A percentile compares a stretch with the other conserved stretches of the same genome.
Evolutionary conservation across 1,284 basidiomycete genomes (phyloP).

Genomic region (Omphalotus olearius): DNA sequence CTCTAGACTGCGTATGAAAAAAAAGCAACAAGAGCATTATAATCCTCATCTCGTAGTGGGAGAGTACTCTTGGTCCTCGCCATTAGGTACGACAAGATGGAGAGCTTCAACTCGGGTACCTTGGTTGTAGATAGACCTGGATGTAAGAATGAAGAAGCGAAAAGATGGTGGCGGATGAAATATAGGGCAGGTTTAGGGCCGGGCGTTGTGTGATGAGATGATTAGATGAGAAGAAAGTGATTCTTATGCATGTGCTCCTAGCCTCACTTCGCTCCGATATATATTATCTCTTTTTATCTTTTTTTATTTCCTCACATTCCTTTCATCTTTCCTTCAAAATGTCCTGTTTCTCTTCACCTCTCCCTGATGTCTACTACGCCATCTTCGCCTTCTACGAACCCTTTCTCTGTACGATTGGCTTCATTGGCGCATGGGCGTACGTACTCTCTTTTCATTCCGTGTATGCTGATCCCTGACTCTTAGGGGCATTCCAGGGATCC

Average conservation of each 20-base stretch:
- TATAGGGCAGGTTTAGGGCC: not conserved
- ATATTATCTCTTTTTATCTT: slow-evolving; percentile 9
- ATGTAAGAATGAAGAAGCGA: slow-evolving; percentile 47
- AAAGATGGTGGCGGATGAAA: slow-evolving; percentile 15
- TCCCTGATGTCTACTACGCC: slow-evolving; percentile 67
- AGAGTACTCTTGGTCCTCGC: slow-evolving; percentile 65
- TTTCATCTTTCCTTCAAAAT: slow-evolving; percentile 23
- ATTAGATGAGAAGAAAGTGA: not conserved
- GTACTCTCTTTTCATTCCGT: slow-evolving; percentile 18
- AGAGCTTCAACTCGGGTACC: slow-evolving; percentile 42
- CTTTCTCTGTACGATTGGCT: slow-evolving; percentile 55
- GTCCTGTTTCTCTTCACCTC: slow-evolving; percentile 45
- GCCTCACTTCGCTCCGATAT: not conserved
- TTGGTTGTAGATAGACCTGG: slow-evolving; percentile 47
- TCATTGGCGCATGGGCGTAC: slow-evolving; percentile 54
- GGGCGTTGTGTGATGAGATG: not conserved
- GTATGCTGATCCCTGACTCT: slow-evolving; percentile 10
- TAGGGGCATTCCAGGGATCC: slow-evolving; percentile 44
- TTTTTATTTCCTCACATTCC: not conserved
- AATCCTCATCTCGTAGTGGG: slow-evolving; percentile 39
- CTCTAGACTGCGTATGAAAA: slow-evolving; percentile 30
- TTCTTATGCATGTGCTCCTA: slow-evolving; percentile 2
- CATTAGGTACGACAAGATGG: slow-evolving; percentile 62
- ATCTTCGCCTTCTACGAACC: slow-evolving; percentile 74
- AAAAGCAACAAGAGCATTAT: slow-evolving; percentile 58